Evolutionary conservation across 2,329 filamentous ascomycete genomes (phyloP).

Genomic region (Nothophaeocryptopus gaeumannii): DNA sequence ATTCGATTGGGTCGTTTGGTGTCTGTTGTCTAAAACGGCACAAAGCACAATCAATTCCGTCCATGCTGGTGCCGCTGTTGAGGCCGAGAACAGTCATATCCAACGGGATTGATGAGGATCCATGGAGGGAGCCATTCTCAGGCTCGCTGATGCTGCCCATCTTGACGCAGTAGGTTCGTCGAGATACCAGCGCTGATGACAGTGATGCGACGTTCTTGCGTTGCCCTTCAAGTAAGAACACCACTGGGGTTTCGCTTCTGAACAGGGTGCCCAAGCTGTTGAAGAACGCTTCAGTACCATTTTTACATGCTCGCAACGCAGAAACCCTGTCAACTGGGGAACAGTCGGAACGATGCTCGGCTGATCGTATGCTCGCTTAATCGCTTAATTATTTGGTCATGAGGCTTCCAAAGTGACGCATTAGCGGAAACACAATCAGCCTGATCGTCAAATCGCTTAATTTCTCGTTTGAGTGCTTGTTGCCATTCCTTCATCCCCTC

Average conservation of each 20-base stretch:
- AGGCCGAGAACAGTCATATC: conserved; percentile 56
- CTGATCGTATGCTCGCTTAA: neutral
- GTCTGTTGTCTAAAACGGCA: conserved; percentile 56
- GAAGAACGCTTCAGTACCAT: neutral
- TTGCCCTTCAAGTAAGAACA: too few relatives aligned
- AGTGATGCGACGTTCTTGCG: too few relatives aligned
- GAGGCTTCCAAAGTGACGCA: too few relatives aligned
- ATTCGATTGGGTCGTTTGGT: conserved; percentile 53
- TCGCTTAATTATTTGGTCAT: neutral
- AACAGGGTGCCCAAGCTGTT: too few relatives aligned
- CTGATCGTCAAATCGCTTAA: neutral
- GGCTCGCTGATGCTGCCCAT: neutral
- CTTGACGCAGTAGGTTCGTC: neutral
- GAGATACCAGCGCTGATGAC: too few relatives aligned
- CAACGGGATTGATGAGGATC: conserved; percentile 27
- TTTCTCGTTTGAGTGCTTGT: neutral
- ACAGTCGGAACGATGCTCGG: neutral
- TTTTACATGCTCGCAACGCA: neutral
- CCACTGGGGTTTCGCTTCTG: too few relatives aligned
- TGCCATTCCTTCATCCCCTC: neutral
- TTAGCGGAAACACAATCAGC: neutral
- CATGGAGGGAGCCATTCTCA: neutral
- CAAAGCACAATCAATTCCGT: conserved; percentile 58
- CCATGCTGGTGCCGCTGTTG: conserved; percentile 56
- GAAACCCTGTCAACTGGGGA: neutral